Percentiles rank a stretch among this genome's conserved stretches.
phyloP scores from a whole-genome alignment of 345 rosid species.

The Citrus inodora region DNA sequence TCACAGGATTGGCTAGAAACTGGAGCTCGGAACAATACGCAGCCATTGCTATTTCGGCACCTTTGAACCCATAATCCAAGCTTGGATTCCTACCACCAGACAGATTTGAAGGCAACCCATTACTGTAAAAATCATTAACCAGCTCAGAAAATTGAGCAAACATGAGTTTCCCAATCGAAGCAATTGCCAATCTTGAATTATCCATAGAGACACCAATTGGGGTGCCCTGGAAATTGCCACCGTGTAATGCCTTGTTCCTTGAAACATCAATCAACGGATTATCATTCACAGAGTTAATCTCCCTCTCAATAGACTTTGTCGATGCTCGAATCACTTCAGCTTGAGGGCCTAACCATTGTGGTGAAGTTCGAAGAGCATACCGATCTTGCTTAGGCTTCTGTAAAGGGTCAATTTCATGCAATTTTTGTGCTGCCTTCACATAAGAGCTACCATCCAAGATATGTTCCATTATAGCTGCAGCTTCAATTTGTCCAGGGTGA shows the following conservation, averaged over 20 bases:
- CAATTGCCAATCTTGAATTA: slow-evolving; percentile 57
- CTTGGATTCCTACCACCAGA: slow-evolving; percentile 41
- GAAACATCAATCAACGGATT: slow-evolving; percentile 50
- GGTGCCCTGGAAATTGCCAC: slow-evolving; percentile 69
- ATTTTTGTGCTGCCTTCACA: slow-evolving; percentile 39
- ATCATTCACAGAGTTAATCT: slow-evolving; percentile 62
- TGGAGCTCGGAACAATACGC: slow-evolving; percentile 65
- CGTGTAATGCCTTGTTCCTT: slow-evolving; percentile 41
- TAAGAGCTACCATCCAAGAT: slow-evolving; percentile 56
- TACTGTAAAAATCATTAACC: slow-evolving; percentile 42
- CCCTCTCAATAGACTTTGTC: slow-evolving; percentile 56
- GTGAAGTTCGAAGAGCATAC: slow-evolving; percentile 53
- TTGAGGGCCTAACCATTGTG: slow-evolving; percentile 64
- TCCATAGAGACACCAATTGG: slow-evolving; percentile 78
- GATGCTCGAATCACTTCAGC: slow-evolving; percentile 54
- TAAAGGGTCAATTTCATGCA: slow-evolving; percentile 51
- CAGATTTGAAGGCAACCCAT: slow-evolving; percentile 50
- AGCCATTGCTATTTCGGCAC: slow-evolving; percentile 46
- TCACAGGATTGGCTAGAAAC: slow-evolving; percentile 61
- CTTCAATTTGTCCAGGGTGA: slow-evolving; percentile 68
- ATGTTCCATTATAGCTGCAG: slow-evolving; percentile 66
- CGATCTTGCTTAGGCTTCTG: slow-evolving; percentile 61
- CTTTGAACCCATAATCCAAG: slow-evolving; percentile 44
- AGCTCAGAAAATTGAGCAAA: slow-evolving; percentile 54
- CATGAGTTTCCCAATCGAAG: slow-evolving; percentile 64